Base-by-base conservation (phyloP, 164 flowering plant genomes). In the Vitis riparia region DNA sequence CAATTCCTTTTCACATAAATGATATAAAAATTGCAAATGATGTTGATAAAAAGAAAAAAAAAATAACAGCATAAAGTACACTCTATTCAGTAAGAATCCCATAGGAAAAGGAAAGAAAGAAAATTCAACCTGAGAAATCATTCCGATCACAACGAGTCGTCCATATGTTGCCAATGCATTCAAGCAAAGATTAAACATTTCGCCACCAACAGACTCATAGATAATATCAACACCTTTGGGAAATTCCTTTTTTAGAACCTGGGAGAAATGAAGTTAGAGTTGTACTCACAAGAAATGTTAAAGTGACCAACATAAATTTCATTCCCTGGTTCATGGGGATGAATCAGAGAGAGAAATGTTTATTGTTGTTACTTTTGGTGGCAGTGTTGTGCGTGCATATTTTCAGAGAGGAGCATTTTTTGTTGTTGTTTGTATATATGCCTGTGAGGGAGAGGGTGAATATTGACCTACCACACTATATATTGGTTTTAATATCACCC, bases 131-230 rank as follows among this genome's bases (percentile, higher is more conserved):
- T 95, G 96, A 74, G 99, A 95, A 67, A 95, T 92, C 99, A 95
- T 95, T 70, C 99, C 99, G 69, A 95, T 92, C 63, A 95, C 92
- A 77, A 95, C 83, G 52, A 95, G 89, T 57, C 87, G 87, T 59
- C 99, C 99, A 79, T 86, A 81, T 17, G 85, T 78, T 19, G 97
- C 96, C 77, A 95, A 70, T 19, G 99, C 98, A 83, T 95, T 92
- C 76, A 95, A 77, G 83, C 99, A 95, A 68, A 88, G 51, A 70
- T 91, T 77, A 68, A 95, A 88, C 99, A 95, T 95, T 51, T 91
- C 78, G 63, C 99, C 97, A 66, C 99, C 99, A 70, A 95, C 99
- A 63, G 98, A 92, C 80, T 95, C 99, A 61, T 95, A 95, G 70
- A 95, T 76, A 64, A 95, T 89, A 74, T 92, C 98, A 76, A 91